Base-by-base conservation (phyloP, 129 eudicot species). In the Smallanthus sonchifolius region DNA sequence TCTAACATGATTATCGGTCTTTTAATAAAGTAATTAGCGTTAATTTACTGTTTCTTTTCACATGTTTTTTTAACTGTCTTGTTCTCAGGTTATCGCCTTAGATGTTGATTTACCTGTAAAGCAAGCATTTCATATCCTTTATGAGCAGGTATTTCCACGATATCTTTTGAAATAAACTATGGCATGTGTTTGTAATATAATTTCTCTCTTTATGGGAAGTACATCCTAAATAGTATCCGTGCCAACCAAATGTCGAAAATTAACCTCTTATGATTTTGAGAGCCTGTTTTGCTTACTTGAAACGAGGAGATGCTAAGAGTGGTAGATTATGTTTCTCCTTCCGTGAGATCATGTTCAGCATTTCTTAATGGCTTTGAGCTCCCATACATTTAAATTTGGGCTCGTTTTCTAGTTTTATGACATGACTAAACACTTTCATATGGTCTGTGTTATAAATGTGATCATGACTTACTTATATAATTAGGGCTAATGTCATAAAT, bases 61-160 rank as follows among this genome's bases (percentile, higher is more conserved):
- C 17, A 61, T 34, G 6, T 34, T 61, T 6, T 61, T 34, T 45
- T 45, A 65, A 37, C 11, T 15, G 17, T 72, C 38, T 76, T 38
- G 43, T 32, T 74, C 70, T 17, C 85, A 92, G 97, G 91, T 92
- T 54, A 80, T 92, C 72, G 97, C 97, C 4, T 79, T 92, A 42
- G 97, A 92, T 85, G 93, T 92, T 30, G 91, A 92, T 61, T 76
- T 92, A 82, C 97, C 97, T 61, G 97, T 92, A 73, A 92, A 92
- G 82, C 97, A 92, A 80, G 96, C 97, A 17, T 89, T 92, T 80
- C 97, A 92, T 81, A 92, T 92, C 67, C 87, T 92, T 74, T 89
- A 87, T 72, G 97, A 92, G 78, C 97, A 92, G 97, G 97, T 92
- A 85, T 54, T 61, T 16, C 15, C 63, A 39, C 20, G 65, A 68